Evolutionary conservation across 2,329 filamentous ascomycete genomes (phyloP).

Genomic region (Penicillium sumatraense): DNA sequence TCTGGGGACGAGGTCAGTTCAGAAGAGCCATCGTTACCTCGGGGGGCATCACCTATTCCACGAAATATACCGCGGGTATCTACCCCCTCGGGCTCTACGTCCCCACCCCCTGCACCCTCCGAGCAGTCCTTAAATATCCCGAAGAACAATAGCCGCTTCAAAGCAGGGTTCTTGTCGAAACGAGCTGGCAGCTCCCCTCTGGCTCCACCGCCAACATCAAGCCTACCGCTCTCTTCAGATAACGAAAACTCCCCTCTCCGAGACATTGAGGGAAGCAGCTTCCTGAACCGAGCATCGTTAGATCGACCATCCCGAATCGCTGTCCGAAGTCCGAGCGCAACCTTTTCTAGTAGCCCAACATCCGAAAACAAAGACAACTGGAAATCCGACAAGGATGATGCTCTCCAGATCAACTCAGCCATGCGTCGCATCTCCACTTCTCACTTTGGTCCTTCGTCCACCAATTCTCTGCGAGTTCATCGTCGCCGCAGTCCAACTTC

Average conservation of each 20-base stretch:
- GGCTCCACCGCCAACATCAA: constrained; percentile 61
- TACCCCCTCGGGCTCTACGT: constrained; percentile 53
- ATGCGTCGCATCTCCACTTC: constrained; percentile 59
- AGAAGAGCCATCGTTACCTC: constrained; percentile 53
- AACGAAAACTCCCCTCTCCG: constrained; percentile 60
- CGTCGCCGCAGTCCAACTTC: constrained; percentile 62
- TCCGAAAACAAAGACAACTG: constrained; percentile 57
- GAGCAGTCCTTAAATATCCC: constrained; percentile 65
- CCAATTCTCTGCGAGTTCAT: constrained; percentile 50
- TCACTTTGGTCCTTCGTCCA: constrained; percentile 44
- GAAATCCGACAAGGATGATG: constrained; percentile 55
- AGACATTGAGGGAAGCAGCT: constrained; percentile 56
- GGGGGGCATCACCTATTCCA: constrained; percentile 56
- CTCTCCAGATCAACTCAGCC: constrained; percentile 59
- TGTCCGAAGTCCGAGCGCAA: constrained; percentile 45
- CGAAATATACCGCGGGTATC: constrained; percentile 49
- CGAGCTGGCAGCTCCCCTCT: constrained; percentile 68
- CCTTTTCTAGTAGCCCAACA: constrained; percentile 37
- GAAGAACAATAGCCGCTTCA: constrained; percentile 77
- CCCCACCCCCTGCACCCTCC: constrained; percentile 61
- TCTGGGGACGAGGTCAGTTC: constrained; percentile 63
- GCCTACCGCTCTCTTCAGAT: constrained; percentile 62
- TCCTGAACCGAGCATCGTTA: constrained; percentile 52
- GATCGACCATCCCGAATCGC: constrained; percentile 45
- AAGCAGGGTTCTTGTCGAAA: constrained; percentile 82